Percentiles rank a stretch among this genome's conserved stretches.
Evolutionary conservation across 495 filamentous ascomycete genomes (phyloP).

Genomic region (Xylaria nigripes): DNA sequence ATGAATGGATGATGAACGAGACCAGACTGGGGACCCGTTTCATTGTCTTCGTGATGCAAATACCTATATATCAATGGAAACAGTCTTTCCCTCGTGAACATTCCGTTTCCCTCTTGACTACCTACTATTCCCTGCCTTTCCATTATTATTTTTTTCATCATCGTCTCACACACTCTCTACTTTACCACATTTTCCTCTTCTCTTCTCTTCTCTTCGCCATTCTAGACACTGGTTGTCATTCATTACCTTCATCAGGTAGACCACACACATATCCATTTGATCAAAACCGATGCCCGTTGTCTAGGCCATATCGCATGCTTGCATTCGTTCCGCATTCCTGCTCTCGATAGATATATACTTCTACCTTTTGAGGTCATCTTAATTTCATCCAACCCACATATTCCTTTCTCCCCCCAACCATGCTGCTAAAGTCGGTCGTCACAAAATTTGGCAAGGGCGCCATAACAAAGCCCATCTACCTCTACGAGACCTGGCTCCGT

Average conservation of each 20-base stretch:
- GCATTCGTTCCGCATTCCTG: too few relatives aligned
- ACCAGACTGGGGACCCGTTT: too few relatives aligned
- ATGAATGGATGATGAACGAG: too few relatives aligned
- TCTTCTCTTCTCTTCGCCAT: not conserved
- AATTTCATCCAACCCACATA: not conserved
- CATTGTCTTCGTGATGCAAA: conserved; percentile 7
- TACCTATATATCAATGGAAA: not conserved
- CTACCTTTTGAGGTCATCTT: not conserved
- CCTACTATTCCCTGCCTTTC: not conserved
- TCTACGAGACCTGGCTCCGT: conserved; percentile 27
- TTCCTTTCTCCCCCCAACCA: too few relatives aligned
- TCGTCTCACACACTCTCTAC: not conserved
- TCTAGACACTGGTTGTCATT: conserved; percentile 8
- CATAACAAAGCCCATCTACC: conserved; percentile 23
- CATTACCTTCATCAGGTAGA: not conserved
- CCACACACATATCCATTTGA: not conserved
- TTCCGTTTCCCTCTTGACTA: too few relatives aligned
- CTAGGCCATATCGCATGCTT: too few relatives aligned
- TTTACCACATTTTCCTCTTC: not conserved
- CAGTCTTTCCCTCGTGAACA: too few relatives aligned
- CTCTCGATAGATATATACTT: too few relatives aligned
- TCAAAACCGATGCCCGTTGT: too few relatives aligned
- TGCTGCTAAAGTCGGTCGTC: conserved; percentile 20
- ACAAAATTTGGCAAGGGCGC: conserved; percentile 25
- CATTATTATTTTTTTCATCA: not conserved